phyloP scores from a whole-genome alignment of 305 asterid species.

The Solanum aculeatissimum region DNA sequence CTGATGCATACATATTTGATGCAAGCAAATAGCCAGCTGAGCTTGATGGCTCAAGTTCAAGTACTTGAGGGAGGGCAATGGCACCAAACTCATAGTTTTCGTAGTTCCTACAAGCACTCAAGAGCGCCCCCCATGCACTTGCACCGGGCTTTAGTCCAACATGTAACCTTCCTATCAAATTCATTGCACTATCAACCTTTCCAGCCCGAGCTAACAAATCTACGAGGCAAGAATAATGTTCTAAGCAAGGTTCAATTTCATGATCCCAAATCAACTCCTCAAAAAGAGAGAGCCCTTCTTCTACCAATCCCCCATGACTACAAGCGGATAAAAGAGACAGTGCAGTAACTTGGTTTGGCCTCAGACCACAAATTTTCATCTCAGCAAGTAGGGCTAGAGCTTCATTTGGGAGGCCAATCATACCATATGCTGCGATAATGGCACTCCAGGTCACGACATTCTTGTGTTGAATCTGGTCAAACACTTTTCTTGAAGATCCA shows the following conservation, averaged over 20 bases:
- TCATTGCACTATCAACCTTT: constrained; percentile 54
- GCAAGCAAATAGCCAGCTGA: constrained; percentile 74
- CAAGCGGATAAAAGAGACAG: constrained; percentile 71
- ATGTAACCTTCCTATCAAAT: constrained; percentile 34
- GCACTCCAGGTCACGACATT: constrained; percentile 73
- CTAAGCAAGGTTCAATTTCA: constrained; percentile 31
- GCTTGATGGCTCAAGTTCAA: constrained; percentile 62
- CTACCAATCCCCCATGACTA: constrained; percentile 85
- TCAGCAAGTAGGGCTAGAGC: constrained; percentile 53
- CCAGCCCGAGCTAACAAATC: constrained; percentile 89
- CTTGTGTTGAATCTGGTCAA: constrained; percentile 42
- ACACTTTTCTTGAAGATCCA: constrained; percentile 52
- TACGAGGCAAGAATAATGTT: constrained; percentile 78
- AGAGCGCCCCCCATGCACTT: constrained; percentile 83
- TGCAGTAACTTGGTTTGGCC: constrained; percentile 55
- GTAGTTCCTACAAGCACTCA: constrained; percentile 75
- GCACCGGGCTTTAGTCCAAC: constrained; percentile 33
- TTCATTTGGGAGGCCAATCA: constrained; percentile 61
- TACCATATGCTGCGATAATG: constrained; percentile 67
- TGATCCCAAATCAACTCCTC: constrained; percentile 31
- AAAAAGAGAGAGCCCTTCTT: constrained; percentile 59
- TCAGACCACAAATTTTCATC: constrained; percentile 49
- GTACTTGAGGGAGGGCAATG: constrained; percentile 33
- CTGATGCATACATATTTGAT: constrained; percentile 52
- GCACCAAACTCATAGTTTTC: constrained; percentile 26